Evolutionary conservation across 2,329 filamentous ascomycete species (phyloP).

Genomic region (Penicillium sp.): DNA sequence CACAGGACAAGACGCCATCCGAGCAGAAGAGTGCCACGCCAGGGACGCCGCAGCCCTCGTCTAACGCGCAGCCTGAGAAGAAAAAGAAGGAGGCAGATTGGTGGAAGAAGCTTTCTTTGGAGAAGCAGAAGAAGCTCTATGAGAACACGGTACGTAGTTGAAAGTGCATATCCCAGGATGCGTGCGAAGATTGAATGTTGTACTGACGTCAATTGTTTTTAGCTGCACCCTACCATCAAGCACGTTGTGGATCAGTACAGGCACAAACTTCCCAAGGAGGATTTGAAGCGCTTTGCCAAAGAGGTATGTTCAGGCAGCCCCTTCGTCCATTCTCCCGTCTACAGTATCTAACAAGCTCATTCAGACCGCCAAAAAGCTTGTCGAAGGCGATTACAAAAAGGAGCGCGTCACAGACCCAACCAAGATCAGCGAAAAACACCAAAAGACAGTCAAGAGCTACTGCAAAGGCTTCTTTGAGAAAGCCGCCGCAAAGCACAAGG

Average conservation of each 20-base stretch:
- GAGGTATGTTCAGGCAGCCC: conserved; percentile 48
- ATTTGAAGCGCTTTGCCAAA: conserved; percentile 65
- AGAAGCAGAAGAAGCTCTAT: conserved; percentile 94
- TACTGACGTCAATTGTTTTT: conserved; percentile 16
- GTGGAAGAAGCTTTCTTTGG: conserved; percentile 50
- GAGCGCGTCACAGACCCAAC: conserved; percentile 81
- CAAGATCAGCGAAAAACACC: conserved; percentile 73
- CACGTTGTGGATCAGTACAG: conserved; percentile 84
- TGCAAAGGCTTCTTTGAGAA: conserved; percentile 86
- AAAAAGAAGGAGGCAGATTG: conserved; percentile 50
- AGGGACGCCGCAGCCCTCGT: conserved; percentile 63
- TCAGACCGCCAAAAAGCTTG: conserved; percentile 78
- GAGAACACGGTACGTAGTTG: conserved; percentile 76
- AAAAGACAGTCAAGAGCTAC: conserved; percentile 78
- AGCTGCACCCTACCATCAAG: conserved; percentile 85
- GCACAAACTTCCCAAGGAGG: conserved; percentile 81
- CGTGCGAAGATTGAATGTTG: neutral
- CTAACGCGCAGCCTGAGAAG: conserved; percentile 56
- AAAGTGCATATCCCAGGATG: neutral
- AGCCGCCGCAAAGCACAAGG: conserved; percentile 73
- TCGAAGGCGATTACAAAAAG: conserved; percentile 89
- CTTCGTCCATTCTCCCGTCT: neutral
- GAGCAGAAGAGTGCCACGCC: conserved; percentile 57
- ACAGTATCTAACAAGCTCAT: neutral
- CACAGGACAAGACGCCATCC: conserved; percentile 56